Evolutionary conservation across 1,284 basidiomycete species (phyloP), one percentile per base, ranked within the genome.

Genomic region (Heliocybe sulcata): DNA sequence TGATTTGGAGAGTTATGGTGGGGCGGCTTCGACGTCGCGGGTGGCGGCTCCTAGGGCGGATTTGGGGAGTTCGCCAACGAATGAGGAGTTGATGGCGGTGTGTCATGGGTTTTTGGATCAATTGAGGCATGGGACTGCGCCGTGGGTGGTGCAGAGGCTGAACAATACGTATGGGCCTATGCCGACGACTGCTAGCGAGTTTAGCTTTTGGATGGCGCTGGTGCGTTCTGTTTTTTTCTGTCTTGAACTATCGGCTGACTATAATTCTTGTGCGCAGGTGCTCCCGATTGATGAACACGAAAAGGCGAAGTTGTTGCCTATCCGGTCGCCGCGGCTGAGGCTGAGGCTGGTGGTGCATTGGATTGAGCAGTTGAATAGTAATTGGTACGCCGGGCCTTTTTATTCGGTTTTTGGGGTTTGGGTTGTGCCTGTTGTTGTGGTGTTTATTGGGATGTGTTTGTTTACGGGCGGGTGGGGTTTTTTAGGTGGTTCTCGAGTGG

Each of bases 201-300:
- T 96, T 66, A 83, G 83, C 35, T 97, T 90, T 69, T 98, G 92
- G 90, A 92, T 97, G 75, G 92, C 91, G 0, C 76, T 87, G 66
- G 82, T 80, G 61, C 61, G 76, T 67, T 31, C 52, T 51, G n/a
- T 42, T 20, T 33, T 48, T 33, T 23, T 54, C 35, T 55, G 42
- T 27, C 29, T 29, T 20, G 35, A 19, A 26, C 53, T 45, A 56
- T 20, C 49, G 26, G 51, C 19, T 29, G 16, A 47, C n/a, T 54
- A 45, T 49, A 45, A 26, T 50, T 47, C n/a, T 35, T 50, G n/a
- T 35, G 25, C 19, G 16, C 54, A 85, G 74, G 76, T 96, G 20
- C 84, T 98, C 58, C 95, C 94, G n/a, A 94, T 98, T 63, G 92
- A 96, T 66, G 93, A 97, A 61, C 82, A 88, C 63, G 93, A 97